Conservation (phyloP, 1,284 basidiomycete species). For the Flammula alnicola region DNA sequence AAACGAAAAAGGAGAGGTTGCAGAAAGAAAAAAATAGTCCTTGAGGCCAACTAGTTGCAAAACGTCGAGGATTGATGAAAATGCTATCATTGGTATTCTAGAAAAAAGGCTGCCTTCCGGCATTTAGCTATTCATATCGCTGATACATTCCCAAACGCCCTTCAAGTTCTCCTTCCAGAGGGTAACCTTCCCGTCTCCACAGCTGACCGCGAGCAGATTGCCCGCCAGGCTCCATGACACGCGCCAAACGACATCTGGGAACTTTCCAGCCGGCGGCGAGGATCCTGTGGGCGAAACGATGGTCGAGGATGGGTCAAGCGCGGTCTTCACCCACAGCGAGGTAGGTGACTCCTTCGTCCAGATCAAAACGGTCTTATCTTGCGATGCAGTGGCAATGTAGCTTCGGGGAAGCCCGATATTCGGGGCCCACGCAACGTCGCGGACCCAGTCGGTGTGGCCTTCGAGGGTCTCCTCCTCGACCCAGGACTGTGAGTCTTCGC, state of each 20-base stretch:
- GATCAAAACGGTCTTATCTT: conserved; percentile 93
- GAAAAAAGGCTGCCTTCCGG: not conserved
- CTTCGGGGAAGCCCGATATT: conserved; percentile 93
- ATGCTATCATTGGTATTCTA: conserved; percentile 22
- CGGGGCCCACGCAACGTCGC: conserved; percentile 97
- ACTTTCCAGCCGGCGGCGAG: conserved; percentile 66
- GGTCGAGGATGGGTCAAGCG: conserved; percentile 77
- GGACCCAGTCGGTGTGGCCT: conserved; percentile 96
- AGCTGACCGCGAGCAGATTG: conserved; percentile 95
- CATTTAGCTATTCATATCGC: conserved; percentile 82
- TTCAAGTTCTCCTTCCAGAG: conserved; percentile 98
- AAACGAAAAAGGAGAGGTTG: too few relatives aligned
- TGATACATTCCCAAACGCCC: conserved; percentile 95
- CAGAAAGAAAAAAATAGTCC: too few relatives aligned
- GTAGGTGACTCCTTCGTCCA: conserved; percentile 89
- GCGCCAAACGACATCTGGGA: conserved; percentile 96
- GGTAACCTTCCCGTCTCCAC: conserved; percentile 97
- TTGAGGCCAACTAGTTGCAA: too few relatives aligned
- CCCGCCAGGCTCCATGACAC: conserved; percentile 97
- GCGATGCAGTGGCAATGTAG: conserved; percentile 95
- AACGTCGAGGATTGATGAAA: too few relatives aligned
- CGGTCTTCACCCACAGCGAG: conserved; percentile 84
- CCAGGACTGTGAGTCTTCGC: conserved; percentile 83
- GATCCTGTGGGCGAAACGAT: conserved; percentile 48
- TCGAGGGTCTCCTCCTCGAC: conserved; percentile 87